Percentiles rank a stretch among this genome's conserved stretches.
phyloP scores from a whole-genome alignment of 2,329 filamentous ascomycete species.

The Alternaria novae-zelandiae region DNA sequence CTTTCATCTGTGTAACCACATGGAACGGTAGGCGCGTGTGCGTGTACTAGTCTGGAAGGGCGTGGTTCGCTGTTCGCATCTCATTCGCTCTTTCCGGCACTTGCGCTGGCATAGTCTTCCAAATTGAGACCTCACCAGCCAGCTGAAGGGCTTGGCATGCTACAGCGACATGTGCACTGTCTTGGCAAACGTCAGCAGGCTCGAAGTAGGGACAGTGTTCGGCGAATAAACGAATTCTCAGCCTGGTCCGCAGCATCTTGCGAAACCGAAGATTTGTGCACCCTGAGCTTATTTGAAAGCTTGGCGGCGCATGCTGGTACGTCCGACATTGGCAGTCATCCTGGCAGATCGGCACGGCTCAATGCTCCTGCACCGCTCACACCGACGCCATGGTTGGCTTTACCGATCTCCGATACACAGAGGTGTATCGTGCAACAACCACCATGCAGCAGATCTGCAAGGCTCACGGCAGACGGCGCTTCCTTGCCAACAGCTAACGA shows the following conservation, averaged over 20 bases:
- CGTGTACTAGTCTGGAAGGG: neutral
- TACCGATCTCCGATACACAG: neutral
- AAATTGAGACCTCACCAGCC: neutral
- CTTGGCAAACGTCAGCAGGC: slow-evolving; percentile 5
- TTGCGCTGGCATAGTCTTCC: neutral
- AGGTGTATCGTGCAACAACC: neutral
- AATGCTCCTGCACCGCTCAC: neutral
- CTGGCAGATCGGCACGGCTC: neutral
- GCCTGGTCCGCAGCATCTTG: slow-evolving; percentile 6
- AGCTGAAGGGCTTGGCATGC: neutral
- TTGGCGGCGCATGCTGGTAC: slow-evolving; percentile 11
- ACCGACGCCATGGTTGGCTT: neutral
- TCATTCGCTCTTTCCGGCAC: neutral
- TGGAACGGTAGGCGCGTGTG: neutral
- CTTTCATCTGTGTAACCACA: neutral
- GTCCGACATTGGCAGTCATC: neutral
- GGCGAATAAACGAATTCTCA: neutral
- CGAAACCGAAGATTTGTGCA: neutral
- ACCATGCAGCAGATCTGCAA: neutral
- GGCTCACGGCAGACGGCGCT: slow-evolving; percentile 6
- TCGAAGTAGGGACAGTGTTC: neutral
- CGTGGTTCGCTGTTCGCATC: neutral
- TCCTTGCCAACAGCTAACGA: neutral
- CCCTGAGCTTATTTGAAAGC: slow-evolving; percentile 9
- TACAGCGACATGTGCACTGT: neutral